phyloP scores from a whole-genome alignment of 2,329 filamentous ascomycete genomes.

The Grosmannia clavigera region DNA sequence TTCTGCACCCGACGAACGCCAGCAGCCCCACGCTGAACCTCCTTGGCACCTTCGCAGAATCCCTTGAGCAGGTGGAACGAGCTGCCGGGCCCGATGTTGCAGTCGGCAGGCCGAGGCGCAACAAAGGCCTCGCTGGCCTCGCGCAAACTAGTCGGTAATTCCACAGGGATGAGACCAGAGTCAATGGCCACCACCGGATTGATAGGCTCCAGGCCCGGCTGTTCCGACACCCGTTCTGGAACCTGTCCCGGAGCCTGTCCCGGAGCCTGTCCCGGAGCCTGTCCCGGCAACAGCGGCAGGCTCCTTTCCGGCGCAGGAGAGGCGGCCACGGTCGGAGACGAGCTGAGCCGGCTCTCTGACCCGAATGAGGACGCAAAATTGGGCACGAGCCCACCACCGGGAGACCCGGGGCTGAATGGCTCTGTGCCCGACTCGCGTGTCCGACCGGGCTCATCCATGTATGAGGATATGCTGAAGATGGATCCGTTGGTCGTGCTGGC shows the following conservation, averaged over 20 bases:
- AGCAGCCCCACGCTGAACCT: conserved; percentile 32
- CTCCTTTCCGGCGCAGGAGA: not conserved
- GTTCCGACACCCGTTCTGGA: not conserved
- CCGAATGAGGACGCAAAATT: not conserved
- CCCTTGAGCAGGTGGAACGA: conserved; percentile 41
- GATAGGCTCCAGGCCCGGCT: conserved; percentile 7
- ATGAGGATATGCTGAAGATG: conserved; percentile 7
- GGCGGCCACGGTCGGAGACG: not conserved
- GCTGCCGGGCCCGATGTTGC: conserved; percentile 30
- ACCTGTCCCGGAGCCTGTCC: too few relatives aligned
- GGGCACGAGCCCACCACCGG: not conserved
- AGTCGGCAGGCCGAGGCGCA: conserved; percentile 11
- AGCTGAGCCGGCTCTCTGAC: not conserved
- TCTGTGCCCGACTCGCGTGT: not conserved
- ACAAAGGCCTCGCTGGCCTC: not conserved
- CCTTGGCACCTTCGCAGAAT: conserved; percentile 42
- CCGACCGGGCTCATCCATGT: not conserved
- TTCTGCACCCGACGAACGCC: conserved; percentile 40
- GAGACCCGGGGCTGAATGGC: not conserved
- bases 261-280: not conserved
- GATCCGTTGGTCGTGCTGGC: conserved; percentile 7
- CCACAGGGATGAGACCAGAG: conserved; percentile 12
- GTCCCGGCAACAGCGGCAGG: not conserved
- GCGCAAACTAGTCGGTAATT: not conserved
- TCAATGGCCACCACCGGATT: conserved; percentile 5